Conservation (phyloP, 2,329 filamentous ascomycete species). For the Claviceps sp. region DNA sequence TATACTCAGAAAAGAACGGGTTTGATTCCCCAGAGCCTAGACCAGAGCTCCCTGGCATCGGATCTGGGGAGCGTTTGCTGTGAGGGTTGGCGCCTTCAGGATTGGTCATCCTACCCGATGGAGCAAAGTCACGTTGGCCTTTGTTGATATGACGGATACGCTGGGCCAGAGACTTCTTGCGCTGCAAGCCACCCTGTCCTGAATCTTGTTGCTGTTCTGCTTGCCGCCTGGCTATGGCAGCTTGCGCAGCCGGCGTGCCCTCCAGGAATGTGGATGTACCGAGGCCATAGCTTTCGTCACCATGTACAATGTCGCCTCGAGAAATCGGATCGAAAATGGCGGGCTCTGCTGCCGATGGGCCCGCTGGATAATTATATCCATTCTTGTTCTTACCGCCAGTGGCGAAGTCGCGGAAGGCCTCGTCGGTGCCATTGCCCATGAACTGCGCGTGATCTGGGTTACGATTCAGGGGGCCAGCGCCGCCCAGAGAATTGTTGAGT, state of each 20-base stretch:
- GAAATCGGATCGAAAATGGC: slow-evolving; percentile 55
- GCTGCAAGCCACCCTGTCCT: slow-evolving; percentile 49
- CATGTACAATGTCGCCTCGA: slow-evolving; percentile 63
- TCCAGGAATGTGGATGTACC: slow-evolving; percentile 95
- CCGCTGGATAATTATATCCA: slow-evolving; percentile 8
- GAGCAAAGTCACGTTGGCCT: slow-evolving; percentile 44
- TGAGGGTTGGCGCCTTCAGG: slow-evolving; percentile 33
- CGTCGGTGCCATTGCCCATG: slow-evolving; percentile 65
- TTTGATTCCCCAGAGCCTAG: slow-evolving; percentile 34
- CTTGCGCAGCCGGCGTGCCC: slow-evolving; percentile 73
- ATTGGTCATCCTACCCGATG: slow-evolving; percentile 45
- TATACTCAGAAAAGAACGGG: slow-evolving; percentile 76
- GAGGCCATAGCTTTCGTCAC: slow-evolving; percentile 68
- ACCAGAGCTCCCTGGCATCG: slow-evolving; percentile 20
- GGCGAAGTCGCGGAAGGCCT: slow-evolving; percentile 75
- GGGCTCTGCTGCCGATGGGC: slow-evolving; percentile 23
- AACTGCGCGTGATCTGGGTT: slow-evolving; percentile 78
- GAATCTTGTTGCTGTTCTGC: slow-evolving; percentile 52
- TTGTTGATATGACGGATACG: slow-evolving; percentile 76
- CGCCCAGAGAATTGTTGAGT: slow-evolving; percentile 82
- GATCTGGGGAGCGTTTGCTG: slow-evolving; percentile 27
- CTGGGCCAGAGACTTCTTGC: slow-evolving; percentile 92
- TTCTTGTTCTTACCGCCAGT: slow-evolving; percentile 21
- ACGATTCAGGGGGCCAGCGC: slow-evolving; percentile 69
- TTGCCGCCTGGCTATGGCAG: slow-evolving; percentile 63